These are phyloP conservation scores for Dissophora ornata DNA, from an alignment of 192 early-diverging fungal genomes.

Conservation along the genomic window DNA sequence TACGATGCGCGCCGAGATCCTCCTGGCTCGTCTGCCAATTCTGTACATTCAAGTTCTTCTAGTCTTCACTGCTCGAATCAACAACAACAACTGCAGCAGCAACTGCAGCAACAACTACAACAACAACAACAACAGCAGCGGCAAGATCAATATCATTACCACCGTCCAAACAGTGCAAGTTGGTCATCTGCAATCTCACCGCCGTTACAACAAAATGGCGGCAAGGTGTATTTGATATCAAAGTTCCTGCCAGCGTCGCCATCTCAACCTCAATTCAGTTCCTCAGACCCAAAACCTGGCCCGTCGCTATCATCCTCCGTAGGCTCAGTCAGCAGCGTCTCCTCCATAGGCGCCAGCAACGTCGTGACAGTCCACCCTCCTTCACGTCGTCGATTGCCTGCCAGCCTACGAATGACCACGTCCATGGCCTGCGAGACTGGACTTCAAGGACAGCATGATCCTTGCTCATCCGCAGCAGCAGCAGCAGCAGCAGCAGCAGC, in stretches of 20 bases:
- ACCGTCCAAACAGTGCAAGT: too few species aligned
- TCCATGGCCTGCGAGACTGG: not conserved
- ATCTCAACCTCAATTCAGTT: conserved; percentile 1
- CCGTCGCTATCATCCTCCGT: not conserved
- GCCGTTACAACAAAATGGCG: not conserved
- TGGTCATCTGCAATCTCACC: not conserved
- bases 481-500: not conserved
- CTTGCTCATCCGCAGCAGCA: too few species aligned
- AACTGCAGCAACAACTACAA: too few species aligned
- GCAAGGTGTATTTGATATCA: conserved; percentile 14
- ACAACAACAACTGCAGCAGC: too few species aligned
- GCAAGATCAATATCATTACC: too few species aligned
- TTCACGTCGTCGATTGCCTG: conserved; percentile 14
- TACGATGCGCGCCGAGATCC: too few species aligned
- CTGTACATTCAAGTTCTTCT: too few species aligned
- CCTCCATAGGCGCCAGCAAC: not conserved
- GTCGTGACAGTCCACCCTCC: not conserved
- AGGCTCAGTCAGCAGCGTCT: not conserved
- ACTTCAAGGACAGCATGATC: not conserved
- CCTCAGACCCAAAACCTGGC: not conserved
- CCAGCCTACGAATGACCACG: conserved; percentile 21
- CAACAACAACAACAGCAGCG: too few species aligned
- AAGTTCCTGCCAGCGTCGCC: conserved; percentile 18
- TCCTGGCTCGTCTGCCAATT: too few species aligned
- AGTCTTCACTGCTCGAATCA: too few species aligned